phyloP scores from a whole-genome alignment of 371 early-diverging fungal species.

The Mortierella sp. region DNA sequence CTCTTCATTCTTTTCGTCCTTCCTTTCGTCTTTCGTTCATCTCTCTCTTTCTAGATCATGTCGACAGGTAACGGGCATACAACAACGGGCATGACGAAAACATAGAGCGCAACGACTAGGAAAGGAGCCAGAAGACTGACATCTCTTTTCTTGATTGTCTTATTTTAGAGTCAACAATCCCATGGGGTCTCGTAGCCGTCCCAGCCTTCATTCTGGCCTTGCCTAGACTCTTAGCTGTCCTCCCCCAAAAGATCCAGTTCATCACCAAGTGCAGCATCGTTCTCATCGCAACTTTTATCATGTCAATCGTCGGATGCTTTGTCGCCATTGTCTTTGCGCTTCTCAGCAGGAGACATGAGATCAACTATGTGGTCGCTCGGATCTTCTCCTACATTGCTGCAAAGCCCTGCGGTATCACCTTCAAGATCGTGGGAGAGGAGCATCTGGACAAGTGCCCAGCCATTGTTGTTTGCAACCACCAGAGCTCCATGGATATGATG shows the following conservation, averaged over 20 bases:
- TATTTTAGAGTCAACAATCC: slow-evolving; percentile 11
- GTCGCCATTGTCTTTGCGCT: slow-evolving; percentile 34
- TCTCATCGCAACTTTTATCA: slow-evolving; percentile 25
- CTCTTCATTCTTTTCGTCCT: background rate
- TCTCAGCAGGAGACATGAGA: slow-evolving; percentile 57
- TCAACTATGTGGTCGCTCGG: slow-evolving; percentile 73
- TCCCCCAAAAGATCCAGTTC: slow-evolving; percentile 41
- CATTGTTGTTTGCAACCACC: slow-evolving; percentile 90
- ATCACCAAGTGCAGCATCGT: slow-evolving; percentile 28
- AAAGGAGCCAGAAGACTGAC: background rate
- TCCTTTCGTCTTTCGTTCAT: background rate
- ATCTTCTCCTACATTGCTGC: slow-evolving; percentile 65
- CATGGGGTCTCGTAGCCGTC: slow-evolving; percentile 7
- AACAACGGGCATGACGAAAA: background rate
- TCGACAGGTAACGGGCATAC: background rate
- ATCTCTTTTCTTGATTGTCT: background rate
- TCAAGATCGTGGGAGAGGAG: slow-evolving; percentile 74
- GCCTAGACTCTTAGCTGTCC: slow-evolving; percentile 27
- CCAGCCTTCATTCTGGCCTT: slow-evolving; percentile 23
- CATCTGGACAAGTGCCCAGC: slow-evolving; percentile 69
- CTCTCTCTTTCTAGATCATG: background rate
- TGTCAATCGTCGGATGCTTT: slow-evolving; percentile 44
- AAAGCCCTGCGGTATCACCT: slow-evolving; percentile 67
- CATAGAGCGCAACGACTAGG: background rate
- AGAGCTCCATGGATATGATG: slow-evolving; percentile 85